Conservation (phyloP, 2,329 filamentous ascomycete species). For the Graphiopsis chlorocephala region DNA sequence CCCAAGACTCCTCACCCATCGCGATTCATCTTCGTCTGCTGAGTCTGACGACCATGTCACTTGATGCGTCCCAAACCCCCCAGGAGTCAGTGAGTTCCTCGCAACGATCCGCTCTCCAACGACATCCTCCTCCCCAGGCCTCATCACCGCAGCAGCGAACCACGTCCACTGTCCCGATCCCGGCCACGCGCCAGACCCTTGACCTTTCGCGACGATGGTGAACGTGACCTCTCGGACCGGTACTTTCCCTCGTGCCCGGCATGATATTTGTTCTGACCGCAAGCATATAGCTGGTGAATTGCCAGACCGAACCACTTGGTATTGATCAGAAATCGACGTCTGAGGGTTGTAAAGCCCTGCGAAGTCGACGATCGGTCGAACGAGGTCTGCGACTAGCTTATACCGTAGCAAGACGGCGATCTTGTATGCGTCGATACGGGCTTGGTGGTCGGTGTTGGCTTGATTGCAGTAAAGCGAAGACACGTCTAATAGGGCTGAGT, state of each 20-base stretch:
- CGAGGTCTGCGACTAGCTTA: not conserved
- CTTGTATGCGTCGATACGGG: not conserved
- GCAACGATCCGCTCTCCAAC: not conserved
- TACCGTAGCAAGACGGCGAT: not conserved
- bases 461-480: not conserved
- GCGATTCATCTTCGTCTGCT: not conserved
- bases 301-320: not conserved
- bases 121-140: not conserved
- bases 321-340: not conserved
- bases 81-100: not conserved
- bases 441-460: not conserved
- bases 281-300: not conserved
- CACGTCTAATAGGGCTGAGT: not conserved
- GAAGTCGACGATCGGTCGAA: not conserved
- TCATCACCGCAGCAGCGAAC: not conserved
- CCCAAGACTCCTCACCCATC: not conserved
- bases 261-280: not conserved
- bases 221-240: not conserved
- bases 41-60: not conserved
- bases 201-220: not conserved
- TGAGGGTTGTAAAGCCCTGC: not conserved
- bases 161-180: not conserved
- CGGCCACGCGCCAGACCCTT: not conserved
- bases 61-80: not conserved
- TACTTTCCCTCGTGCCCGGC: not conserved